Conservation (phyloP, 2,329 filamentous ascomycete genomes). For the Coleophoma cylindrospora region DNA sequence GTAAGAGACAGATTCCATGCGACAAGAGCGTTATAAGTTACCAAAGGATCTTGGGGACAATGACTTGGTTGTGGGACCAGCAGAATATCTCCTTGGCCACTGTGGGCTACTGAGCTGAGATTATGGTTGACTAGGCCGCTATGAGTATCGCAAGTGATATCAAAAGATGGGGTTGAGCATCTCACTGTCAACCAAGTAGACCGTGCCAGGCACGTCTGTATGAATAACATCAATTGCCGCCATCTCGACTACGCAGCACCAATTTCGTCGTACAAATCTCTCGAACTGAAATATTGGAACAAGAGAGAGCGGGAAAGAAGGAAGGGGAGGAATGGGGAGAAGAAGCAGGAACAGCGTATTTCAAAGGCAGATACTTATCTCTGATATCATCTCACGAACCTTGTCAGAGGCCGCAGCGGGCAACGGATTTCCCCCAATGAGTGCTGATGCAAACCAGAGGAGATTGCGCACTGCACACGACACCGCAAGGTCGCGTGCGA, state of each 20-base stretch:
- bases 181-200: background rate
- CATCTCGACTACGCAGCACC: background rate
- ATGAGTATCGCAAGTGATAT: background rate
- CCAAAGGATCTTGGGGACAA: constrained; percentile 1
- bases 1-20: background rate
- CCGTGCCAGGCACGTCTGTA: background rate
- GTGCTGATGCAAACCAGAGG: too few species aligned
- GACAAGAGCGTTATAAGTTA: background rate
- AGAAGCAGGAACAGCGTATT: too few species aligned
- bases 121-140: background rate
- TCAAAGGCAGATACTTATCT: too few species aligned
- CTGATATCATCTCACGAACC: too few species aligned
- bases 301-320: too few species aligned
- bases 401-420: too few species aligned
- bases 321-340: too few species aligned
- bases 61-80: background rate
- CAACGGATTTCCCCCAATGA: too few species aligned
- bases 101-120: background rate
- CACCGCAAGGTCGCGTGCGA: too few species aligned
- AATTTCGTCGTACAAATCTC: background rate
- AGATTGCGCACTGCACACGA: too few species aligned
- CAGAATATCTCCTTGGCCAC: background rate
- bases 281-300: too few species aligned
- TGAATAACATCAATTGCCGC: background rate
- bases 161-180: background rate